Evolutionary conservation across 305 asterid species (phyloP).

Genomic region (Fraxinus dipetala): DNA sequence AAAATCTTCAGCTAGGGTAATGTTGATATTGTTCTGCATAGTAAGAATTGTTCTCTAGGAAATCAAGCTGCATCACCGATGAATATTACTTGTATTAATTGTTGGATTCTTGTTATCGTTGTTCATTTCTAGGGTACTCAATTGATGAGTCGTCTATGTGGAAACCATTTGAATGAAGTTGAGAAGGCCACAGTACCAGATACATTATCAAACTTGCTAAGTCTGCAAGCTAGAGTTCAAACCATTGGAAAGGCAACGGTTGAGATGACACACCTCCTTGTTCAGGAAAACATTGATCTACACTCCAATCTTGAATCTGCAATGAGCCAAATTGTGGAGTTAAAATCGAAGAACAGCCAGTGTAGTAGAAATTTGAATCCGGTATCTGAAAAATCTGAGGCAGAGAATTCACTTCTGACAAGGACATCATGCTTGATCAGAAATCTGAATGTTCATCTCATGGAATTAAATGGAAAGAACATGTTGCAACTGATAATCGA

Average conservation of each 20-base stretch:
- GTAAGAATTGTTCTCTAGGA: not conserved
- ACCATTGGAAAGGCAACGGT: slow-evolving; percentile 52
- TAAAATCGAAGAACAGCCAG: slow-evolving; percentile 54
- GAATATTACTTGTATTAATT: not conserved
- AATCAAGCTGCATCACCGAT: not conserved
- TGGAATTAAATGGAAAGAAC: slow-evolving; percentile 55
- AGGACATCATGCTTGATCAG: slow-evolving; percentile 94
- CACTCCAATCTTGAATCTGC: slow-evolving; percentile 70
- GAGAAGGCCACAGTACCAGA: slow-evolving; percentile 26
- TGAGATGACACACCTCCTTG: slow-evolving; percentile 47
- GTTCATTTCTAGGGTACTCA: slow-evolving; percentile 44
- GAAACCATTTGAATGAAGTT: slow-evolving; percentile 31
- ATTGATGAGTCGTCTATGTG: slow-evolving; percentile 17
- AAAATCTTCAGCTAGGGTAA: not conserved
- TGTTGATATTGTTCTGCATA: not conserved
- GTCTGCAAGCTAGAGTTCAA: slow-evolving; percentile 53
- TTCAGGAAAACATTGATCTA: slow-evolving; percentile 53
- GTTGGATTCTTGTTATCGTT: slow-evolving; percentile 5
- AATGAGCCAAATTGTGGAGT: slow-evolving; percentile 54
- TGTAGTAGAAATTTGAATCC: slow-evolving; percentile 48
- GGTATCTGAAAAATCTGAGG: slow-evolving; percentile 62
- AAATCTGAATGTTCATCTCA: slow-evolving; percentile 68
- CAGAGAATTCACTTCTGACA: slow-evolving; percentile 64
- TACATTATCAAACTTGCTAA: slow-evolving; percentile 44
- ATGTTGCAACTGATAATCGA: slow-evolving; percentile 38